Percentiles rank a stretch among this genome's conserved stretches.
Evolutionary conservation across 306 rosid species (phyloP).

Genomic region (Gleditsia sinensis): DNA sequence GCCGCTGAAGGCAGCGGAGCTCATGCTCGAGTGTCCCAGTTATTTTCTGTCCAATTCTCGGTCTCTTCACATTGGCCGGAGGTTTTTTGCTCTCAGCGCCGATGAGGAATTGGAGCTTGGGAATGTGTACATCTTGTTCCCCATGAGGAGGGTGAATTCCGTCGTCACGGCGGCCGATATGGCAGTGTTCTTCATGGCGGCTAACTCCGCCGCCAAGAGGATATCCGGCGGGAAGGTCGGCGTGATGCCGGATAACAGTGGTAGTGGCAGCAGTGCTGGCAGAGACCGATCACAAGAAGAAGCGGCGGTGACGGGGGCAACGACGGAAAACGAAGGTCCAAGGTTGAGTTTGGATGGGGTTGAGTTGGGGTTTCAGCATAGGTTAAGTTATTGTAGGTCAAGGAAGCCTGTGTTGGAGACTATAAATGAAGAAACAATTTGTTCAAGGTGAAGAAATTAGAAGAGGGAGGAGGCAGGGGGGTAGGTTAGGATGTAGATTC

Average conservation of each 20-base stretch:
- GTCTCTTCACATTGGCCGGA: constrained; percentile 67
- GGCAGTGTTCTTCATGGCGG: constrained; percentile 73
- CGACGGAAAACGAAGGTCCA: constrained; percentile 24
- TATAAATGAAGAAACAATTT: constrained; percentile 69
- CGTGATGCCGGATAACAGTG: constrained; percentile 44
- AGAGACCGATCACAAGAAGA: too few relatives aligned
- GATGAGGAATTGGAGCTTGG: constrained; percentile 83
- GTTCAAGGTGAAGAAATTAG: constrained; percentile 10
- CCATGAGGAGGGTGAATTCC: constrained; percentile 71
- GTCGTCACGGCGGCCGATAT: constrained; percentile 74
- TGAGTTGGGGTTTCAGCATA: constrained; percentile 56
- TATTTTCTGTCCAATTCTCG: constrained; percentile 56
- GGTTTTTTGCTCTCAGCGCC: constrained; percentile 77
- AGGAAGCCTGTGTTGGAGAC: constrained; percentile 87
- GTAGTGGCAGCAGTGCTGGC: too few relatives aligned
- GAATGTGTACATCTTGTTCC: constrained; percentile 70
- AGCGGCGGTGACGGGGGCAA: too few relatives aligned
- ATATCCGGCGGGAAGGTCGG: constrained; percentile 47
- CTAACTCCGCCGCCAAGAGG: constrained; percentile 73
- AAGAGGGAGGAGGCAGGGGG: not conserved
- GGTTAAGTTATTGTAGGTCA: constrained; percentile 69
- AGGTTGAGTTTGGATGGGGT: constrained; percentile 69
- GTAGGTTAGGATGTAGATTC: not conserved
- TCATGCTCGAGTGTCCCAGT: constrained; percentile 79
- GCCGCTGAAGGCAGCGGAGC: constrained; percentile 73